phyloP scores from a whole-genome alignment of 345 rosid genomes.

The Tarenaya hassleriana region DNA sequence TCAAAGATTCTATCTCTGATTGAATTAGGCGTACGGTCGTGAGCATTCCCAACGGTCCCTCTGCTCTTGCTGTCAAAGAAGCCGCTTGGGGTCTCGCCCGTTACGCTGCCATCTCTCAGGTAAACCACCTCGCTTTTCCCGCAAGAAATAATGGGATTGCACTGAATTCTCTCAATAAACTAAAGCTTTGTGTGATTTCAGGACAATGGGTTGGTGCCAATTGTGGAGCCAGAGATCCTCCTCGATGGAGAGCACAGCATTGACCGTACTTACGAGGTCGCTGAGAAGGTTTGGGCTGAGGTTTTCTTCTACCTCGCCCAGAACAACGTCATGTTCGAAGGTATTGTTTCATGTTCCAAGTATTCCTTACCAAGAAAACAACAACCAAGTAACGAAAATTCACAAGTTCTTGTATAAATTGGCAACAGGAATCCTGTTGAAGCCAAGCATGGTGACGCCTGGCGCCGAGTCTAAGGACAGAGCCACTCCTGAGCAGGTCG shows the following conservation, averaged over 20 bases:
- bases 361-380: not conserved
- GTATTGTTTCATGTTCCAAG: conserved; percentile 17
- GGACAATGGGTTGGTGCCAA: conserved; percentile 97
- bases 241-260: conserved; percentile 94
- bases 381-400: not conserved
- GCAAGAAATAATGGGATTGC: conserved; percentile 10
- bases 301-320: conserved; percentile 95
- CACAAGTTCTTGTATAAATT: not conserved
- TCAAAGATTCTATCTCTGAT: conserved; percentile 17
- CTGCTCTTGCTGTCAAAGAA: conserved; percentile 92
- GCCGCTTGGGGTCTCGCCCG: conserved; percentile 99
- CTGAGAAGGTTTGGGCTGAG: conserved; percentile 93
- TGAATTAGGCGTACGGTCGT: conserved; percentile 84
- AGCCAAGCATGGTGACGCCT: conserved; percentile 99
- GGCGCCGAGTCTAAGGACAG: conserved; percentile 90
- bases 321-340: conserved; percentile 94
- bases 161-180: not conserved
- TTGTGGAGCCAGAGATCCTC: conserved; percentile 98
- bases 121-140: conserved; percentile 19
- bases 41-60: conserved; percentile 98
- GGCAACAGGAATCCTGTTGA: conserved; percentile 53
- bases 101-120: conserved; percentile 92
- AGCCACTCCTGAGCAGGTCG: conserved; percentile 79
- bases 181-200: conserved; percentile 21
- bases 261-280: conserved; percentile 93